Evolutionary conservation across 805 yeast genomes (phyloP).

Genomic region (Metschnikowia arizonensis): DNA sequence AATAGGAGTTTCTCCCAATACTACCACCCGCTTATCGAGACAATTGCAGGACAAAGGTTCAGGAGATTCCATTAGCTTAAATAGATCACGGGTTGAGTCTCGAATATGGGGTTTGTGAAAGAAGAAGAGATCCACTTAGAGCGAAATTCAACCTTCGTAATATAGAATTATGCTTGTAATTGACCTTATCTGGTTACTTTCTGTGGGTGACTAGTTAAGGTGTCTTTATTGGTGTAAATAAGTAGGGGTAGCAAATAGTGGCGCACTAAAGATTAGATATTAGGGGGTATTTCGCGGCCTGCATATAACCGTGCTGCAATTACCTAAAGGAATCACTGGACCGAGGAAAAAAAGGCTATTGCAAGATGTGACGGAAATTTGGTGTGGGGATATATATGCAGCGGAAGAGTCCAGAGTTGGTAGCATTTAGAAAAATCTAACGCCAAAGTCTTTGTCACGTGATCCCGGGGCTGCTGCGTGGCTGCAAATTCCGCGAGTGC

Average conservation of each 20-base stretch:
- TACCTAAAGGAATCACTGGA: no score
- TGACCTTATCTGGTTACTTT: not conserved
- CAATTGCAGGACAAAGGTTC: not conserved
- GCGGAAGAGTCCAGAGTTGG: no score
- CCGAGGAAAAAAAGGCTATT: no score
- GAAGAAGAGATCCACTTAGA: not conserved
- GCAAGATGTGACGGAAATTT: no score
- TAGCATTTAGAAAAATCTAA: no score
- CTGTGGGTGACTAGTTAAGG: not conserved
- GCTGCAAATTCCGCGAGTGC: not conserved
- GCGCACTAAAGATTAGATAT: constrained; percentile 4
- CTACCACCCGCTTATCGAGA: constrained; percentile 4
- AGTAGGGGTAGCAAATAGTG: not conserved
- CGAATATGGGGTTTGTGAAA: not conserved
- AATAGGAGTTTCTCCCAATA: constrained; percentile 7
- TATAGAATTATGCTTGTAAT: not conserved
- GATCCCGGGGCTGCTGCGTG: not conserved
- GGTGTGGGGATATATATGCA: no score
- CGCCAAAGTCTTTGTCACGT: not conserved
- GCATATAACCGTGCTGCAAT: not conserved
- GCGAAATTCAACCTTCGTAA: not conserved
- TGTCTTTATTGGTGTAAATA: not conserved
- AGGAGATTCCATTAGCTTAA: constrained; percentile 1
- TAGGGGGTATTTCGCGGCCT: not conserved
- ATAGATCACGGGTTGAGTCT: not conserved